Percentiles rank a stretch among this genome's conserved stretches.
Conservation (phyloP, 2,329 filamentous ascomycete genomes). For the Chaetomiaceae sp. region DNA sequence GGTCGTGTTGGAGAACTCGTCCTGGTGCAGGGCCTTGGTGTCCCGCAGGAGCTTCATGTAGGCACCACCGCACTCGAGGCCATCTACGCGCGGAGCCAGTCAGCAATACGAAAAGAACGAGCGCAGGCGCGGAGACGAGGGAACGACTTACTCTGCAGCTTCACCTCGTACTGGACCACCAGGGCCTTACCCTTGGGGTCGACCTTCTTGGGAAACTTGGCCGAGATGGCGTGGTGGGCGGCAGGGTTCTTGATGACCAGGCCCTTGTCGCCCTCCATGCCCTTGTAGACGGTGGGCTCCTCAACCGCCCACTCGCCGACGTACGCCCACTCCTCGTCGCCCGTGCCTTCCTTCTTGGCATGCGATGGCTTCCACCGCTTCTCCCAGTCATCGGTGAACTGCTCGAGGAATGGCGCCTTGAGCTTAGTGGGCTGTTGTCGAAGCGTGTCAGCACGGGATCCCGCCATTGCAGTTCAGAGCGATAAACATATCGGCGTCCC, state of each 20-base stretch:
- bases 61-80: slow-evolving; percentile 94
- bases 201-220: slow-evolving; percentile 94
- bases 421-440: slow-evolving; percentile 67
- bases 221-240: slow-evolving; percentile 97
- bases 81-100: slow-evolving; percentile 50
- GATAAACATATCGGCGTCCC: too few relatives aligned
- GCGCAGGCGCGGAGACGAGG: neutral
- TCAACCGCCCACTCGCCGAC: slow-evolving; percentile 95
- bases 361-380: slow-evolving; percentile 88
- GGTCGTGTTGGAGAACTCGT: slow-evolving; percentile 96
- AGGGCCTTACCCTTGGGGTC: slow-evolving; percentile 96
- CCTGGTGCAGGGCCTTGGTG: slow-evolving; percentile 91
- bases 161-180: slow-evolving; percentile 98
- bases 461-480: neutral
- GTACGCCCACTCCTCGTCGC: slow-evolving; percentile 84
- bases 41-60: slow-evolving; percentile 99
- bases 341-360: slow-evolving; percentile 85
- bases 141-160: slow-evolving; percentile 87
- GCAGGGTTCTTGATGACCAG: slow-evolving; percentile 97
- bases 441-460: slow-evolving; percentile 13
- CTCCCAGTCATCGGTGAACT: slow-evolving; percentile 97
- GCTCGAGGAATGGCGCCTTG: slow-evolving; percentile 94
- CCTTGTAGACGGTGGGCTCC: slow-evolving; percentile 84
- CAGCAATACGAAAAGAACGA: neutral
- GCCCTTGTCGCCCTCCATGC: slow-evolving; percentile 91